phyloP scores from a whole-genome alignment of 306 rosid genomes.

The Prinsepia uniflora region DNA sequence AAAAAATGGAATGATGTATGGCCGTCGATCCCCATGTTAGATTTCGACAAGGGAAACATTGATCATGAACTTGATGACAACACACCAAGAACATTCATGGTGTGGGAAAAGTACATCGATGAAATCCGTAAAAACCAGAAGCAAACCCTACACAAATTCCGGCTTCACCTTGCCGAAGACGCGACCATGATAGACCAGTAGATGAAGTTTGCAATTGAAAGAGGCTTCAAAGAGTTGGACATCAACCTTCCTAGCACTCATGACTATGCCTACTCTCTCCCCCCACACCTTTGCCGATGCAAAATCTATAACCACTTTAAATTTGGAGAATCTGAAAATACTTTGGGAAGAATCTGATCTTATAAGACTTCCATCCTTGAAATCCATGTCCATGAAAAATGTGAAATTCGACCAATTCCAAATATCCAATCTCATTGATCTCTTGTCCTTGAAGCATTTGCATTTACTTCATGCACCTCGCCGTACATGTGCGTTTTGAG shows the following conservation, averaged over 20 bases:
- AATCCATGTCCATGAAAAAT: not conserved
- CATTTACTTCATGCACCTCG: not conserved
- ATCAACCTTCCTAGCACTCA: not conserved
- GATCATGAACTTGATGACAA: not conserved
- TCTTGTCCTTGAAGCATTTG: not conserved
- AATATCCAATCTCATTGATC: not conserved
- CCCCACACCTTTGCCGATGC: not conserved
- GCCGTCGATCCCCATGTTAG: not conserved
- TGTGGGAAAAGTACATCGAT: not conserved
- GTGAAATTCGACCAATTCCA: not conserved
- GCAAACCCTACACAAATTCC: not conserved
- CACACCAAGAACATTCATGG: not conserved
- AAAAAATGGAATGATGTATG: not conserved
- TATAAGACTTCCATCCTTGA: not conserved
- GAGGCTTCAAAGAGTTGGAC: not conserved
- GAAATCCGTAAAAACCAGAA: not conserved
- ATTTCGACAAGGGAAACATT: not conserved
- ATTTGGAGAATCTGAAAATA: not conserved
- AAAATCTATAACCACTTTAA: not conserved
- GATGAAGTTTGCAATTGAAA: not conserved
- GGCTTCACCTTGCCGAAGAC: not conserved
- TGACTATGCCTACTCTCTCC: not conserved
- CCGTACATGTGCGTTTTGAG: not conserved
- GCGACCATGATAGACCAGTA: not conserved
- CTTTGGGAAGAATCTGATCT: too few species aligned